Percentiles rank a stretch among this genome's conserved stretches.
Conservation (phyloP, 176 grass and related monocot genomes). For the Eleusine indica region DNA sequence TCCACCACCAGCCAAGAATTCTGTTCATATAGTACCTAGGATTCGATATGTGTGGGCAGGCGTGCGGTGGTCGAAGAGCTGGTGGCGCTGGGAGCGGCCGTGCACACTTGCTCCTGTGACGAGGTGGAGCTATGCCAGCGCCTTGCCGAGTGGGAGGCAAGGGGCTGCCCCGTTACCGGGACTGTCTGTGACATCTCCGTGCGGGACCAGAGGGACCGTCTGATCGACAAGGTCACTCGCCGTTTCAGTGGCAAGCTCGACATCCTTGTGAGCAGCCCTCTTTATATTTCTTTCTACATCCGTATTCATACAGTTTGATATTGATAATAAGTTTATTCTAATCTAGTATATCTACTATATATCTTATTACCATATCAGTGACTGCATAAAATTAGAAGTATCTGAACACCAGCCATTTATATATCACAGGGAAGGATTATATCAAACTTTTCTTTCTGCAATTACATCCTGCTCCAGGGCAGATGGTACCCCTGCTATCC, state of each 20-base stretch:
- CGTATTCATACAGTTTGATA: no score
- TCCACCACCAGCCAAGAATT: neutral
- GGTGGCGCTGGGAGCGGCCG: slow-evolving; percentile 28
- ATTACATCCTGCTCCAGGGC: no score
- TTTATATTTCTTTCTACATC: neutral
- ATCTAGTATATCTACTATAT: no score
- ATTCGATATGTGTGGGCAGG: neutral
- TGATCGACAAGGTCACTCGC: slow-evolving; percentile 23
- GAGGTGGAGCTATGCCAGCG: slow-evolving; percentile 33
- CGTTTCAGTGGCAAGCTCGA: slow-evolving; percentile 55
- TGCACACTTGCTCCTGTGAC: slow-evolving; percentile 41
- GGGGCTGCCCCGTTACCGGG: slow-evolving; percentile 36
- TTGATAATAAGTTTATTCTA: no score
- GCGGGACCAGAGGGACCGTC: slow-evolving; percentile 31
- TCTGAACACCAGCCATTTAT: no score
- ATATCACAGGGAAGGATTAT: no score
- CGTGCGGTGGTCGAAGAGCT: slow-evolving; percentile 44
- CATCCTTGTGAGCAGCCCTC: slow-evolving; percentile 36
- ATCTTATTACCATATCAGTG: no score
- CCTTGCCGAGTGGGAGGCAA: slow-evolving; percentile 27
- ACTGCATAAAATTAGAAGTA: no score
- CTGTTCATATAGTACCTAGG: no score
- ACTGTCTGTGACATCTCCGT: slow-evolving; percentile 51
- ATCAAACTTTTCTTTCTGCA: no score
- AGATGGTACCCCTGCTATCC: no score